Evolutionary conservation across 2,329 filamentous ascomycete species (phyloP), one percentile per base, ranked within the genome.

Genomic region (Pseudogymnoascus sp.): DNA sequence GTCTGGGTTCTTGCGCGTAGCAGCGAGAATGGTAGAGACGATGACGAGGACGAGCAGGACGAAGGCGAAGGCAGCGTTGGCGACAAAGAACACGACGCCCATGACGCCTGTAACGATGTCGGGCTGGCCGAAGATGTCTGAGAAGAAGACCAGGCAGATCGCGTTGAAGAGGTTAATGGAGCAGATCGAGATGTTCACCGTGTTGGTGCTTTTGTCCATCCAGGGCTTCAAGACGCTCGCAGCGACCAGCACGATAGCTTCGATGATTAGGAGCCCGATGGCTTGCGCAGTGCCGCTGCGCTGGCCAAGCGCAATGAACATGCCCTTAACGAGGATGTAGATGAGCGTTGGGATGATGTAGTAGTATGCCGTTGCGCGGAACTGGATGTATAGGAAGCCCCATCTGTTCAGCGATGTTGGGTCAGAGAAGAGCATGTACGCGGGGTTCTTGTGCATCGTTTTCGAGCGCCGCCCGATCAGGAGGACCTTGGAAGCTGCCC

Each of bases 161-260:
- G 89, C 85, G 77, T 95, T 96, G 72, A 97, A 76, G 76, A 97
- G 96, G 81, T 96, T 97, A 77, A 96, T 82, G 54, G 86, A 89
- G 67, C 87, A 89, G 71, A 97, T 97, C 66, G 92, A 85, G 72
- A 98, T 96, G 79, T 97, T 97, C 83, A 96, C 96, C 60, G 88
- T 88, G 77, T 97, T 98, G 66, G 92, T 96, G 79, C 93, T 93
- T 85, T 96, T 96, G 82, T 97, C 93, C 93, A 98, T 98, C 89
- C 92, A 98, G n/a, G 93, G 93, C 65, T 91, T 88, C 69, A 97
- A 79, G 63, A 96, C 88, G 66, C 87, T 89, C 64, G 92, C 87
- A 21, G 79, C 86, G 70, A 96, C 89, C 64, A 98, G 82, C 70
- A 90, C 88, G 62, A 77, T 84, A 1, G 88, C 88, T 77, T 98